phyloP scores from a whole-genome alignment of 148 eudicot genomes.

The Rhododendron henanense region DNA sequence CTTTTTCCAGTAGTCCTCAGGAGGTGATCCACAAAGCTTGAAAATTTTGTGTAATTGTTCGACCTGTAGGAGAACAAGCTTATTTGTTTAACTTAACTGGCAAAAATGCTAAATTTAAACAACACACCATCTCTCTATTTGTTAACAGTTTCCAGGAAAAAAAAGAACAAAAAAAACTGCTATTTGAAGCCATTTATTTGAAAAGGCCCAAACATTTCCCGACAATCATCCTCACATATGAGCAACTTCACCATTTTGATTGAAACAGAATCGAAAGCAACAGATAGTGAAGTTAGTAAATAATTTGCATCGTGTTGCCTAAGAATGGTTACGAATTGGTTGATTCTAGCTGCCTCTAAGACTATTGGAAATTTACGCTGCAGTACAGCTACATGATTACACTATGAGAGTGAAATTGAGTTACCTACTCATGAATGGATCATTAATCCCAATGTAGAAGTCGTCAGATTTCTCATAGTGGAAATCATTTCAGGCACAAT shows the following conservation, averaged over 20 bases:
- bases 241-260: not conserved
- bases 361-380: not conserved
- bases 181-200: not conserved
- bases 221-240: not conserved
- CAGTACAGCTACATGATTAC: not conserved
- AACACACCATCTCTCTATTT: not conserved
- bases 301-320: not conserved
- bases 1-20: slow-evolving; percentile 35
- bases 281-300: not conserved
- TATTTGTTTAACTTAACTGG: not conserved
- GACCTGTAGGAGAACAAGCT: slow-evolving; percentile 20
- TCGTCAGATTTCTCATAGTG: not conserved
- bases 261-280: not conserved
- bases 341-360: not conserved
- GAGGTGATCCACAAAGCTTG: slow-evolving; percentile 42
- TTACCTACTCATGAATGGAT: not conserved
- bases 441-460: not conserved
- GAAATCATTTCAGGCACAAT: not conserved
- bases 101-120: not conserved
- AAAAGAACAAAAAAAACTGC: too few relatives aligned
- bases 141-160: not conserved
- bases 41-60: slow-evolving; percentile 45
- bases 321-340: not conserved
- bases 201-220: not conserved
- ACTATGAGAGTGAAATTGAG: not conserved